Evolutionary conservation across 2,329 filamentous ascomycete genomes (phyloP).

Genomic region (Ceratocystis cubensis): DNA sequence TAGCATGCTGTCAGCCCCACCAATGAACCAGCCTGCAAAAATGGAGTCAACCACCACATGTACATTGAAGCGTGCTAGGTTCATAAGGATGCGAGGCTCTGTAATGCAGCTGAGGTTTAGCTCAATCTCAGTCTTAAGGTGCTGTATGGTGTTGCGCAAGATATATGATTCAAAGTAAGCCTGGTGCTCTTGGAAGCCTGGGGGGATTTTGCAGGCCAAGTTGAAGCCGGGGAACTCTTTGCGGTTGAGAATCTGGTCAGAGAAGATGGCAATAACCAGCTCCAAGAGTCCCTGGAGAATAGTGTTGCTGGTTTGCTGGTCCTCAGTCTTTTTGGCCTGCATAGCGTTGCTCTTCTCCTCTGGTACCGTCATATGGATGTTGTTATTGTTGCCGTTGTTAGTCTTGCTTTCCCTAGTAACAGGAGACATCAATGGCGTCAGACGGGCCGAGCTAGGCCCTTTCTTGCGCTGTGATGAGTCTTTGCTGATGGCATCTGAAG

Average conservation of each 20-base stretch:
- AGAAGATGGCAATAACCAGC: constrained; percentile 65
- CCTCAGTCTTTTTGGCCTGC: constrained; percentile 31
- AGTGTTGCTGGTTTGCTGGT: constrained; percentile 48
- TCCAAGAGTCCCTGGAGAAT: constrained; percentile 67
- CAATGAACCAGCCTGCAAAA: constrained; percentile 93
- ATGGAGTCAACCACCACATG: constrained; percentile 73
- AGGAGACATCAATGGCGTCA: constrained; percentile 49
- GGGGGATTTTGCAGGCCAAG: constrained; percentile 75
- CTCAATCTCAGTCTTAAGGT: constrained; percentile 57
- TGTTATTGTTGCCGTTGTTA: background rate
- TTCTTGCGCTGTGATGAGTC: constrained; percentile 12
- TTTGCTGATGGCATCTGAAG: constrained; percentile 35
- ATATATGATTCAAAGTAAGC: constrained; percentile 91
- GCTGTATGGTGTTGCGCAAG: constrained; percentile 59
- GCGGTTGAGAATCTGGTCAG: constrained; percentile 69
- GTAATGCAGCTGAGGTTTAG: constrained; percentile 58
- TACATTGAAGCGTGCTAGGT: constrained; percentile 65
- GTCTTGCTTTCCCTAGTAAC: background rate
- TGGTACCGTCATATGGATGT: background rate
- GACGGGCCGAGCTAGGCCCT: constrained; percentile 44
- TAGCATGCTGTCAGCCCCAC: constrained; percentile 68
- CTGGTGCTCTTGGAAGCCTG: constrained; percentile 87
- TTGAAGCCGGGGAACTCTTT: constrained; percentile 88
- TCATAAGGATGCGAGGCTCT: constrained; percentile 75
- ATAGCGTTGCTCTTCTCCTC: background rate